Base-by-base conservation (phyloP, 768 basidiomycete genomes). In the Suillus spraguei region DNA sequence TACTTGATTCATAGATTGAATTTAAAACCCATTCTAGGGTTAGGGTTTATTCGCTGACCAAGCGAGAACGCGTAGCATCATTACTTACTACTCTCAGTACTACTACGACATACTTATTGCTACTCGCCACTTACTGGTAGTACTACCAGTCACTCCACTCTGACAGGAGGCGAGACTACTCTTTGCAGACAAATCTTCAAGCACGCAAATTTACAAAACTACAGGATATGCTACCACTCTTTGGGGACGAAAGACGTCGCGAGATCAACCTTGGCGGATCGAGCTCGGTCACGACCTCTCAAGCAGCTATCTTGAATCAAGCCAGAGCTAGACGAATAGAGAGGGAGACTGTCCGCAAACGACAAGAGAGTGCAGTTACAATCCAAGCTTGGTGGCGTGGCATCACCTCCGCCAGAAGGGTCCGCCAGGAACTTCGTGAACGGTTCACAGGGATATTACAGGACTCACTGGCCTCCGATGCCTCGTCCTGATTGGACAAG, bases 261-360 rank as follows among this genome's bases (percentile, higher is more conserved):
- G 81, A 83, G 68, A 94, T 94, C 67, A 93, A 94, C 71, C 82
- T 94, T 22, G 92, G 92, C 17, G 92, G 92, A 2, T 74, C 83
- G 1, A 82, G 80, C 0, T 73, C 82, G 22, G 81, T 80, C 2
- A 69, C 50, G 9, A 52, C 85, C 7, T 82, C 85, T 0, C 83
- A 87, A 47, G 75, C 81, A 16, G 77, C 83, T 41, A 83, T 94
- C 69, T 77, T 93, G 55, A 81, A 84, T 67, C 80, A 83, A 60
- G 91, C 88, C 22, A 88, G 85, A 67, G 81, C 82, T 22, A 82
- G 83, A 60, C 78, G 91, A 39, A 74, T 79, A 38, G 86, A 90
- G 68, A 81, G 92, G 36, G 76, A 81, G 35, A 83, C 85, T 59
- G 76, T 77, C 24, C 85, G 87, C 65, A 80, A 79, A 53, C 80